Conservation (phyloP, 305 asterid genomes). For the Fraxinus velutina region DNA sequence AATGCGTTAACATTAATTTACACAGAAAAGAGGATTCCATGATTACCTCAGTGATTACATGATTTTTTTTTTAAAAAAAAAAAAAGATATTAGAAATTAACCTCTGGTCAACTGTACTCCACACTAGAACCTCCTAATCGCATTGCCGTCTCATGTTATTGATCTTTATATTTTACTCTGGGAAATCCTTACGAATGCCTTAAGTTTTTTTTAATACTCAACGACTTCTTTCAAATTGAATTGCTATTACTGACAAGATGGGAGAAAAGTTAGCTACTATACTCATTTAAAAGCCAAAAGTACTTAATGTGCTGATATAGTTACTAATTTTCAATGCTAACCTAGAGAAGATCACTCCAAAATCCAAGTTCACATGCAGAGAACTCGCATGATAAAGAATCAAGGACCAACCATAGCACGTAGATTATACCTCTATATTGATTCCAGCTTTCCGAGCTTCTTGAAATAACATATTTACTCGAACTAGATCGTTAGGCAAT, state of each 20-base stretch:
- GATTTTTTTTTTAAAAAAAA: neutral
- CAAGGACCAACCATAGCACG: neutral
- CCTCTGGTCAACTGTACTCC: neutral
- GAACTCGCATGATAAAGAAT: neutral
- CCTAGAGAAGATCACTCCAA: neutral
- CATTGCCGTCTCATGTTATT: neutral
- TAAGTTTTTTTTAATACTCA: neutral
- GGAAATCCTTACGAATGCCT: neutral
- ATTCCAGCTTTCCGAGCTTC: constrained; percentile 90
- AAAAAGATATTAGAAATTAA: neutral
- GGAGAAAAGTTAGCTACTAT: neutral
- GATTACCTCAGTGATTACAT: neutral
- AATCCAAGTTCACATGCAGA: neutral
- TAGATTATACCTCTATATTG: constrained; percentile 59
- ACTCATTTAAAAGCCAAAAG: neutral
- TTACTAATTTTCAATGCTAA: neutral
- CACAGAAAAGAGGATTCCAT: neutral
- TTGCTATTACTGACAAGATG: neutral
- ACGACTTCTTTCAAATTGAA: neutral
- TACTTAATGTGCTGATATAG: neutral
- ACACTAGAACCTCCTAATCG: neutral
- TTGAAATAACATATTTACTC: constrained; percentile 78
- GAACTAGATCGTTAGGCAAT: constrained; percentile 65
- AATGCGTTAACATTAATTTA: neutral
- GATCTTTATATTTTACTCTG: neutral